phyloP scores from a whole-genome alignment of 2,329 filamentous ascomycete species.

The Xylariaceae sp. region DNA sequence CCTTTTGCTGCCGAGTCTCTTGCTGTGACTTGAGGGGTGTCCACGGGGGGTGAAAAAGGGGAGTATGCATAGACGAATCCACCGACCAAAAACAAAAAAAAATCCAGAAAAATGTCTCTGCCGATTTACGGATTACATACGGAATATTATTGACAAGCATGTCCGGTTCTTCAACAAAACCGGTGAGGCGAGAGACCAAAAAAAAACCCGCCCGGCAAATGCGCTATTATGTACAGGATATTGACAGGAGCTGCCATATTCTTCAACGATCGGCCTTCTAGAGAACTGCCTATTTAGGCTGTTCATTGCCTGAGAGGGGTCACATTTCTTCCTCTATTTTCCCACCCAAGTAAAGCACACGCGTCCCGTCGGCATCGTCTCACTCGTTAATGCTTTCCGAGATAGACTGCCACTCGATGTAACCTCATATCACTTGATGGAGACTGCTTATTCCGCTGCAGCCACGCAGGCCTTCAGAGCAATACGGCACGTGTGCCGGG shows the following conservation, averaged over 20 bases:
- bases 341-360: constrained; percentile 1
- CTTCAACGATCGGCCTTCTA: constrained; percentile 5
- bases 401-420: constrained; percentile 20
- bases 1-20: background rate
- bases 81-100: too few species aligned
- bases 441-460: constrained; percentile 3
- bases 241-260: background rate
- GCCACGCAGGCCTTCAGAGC: too few species aligned
- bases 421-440: constrained; percentile 21
- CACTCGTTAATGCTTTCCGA: constrained; percentile 16
- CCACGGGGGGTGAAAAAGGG: background rate
- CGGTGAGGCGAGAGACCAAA: background rate
- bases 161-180: background rate
- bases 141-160: background rate
- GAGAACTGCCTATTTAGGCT: constrained; percentile 7
- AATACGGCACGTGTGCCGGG: too few species aligned
- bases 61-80: too few species aligned
- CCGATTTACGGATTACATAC: background rate
- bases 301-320: background rate
- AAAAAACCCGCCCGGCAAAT: background rate
- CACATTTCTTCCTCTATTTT: background rate
- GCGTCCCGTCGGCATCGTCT: constrained; percentile 6
- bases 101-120: background rate
- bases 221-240: background rate
- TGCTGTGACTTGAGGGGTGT: background rate